Base-by-base conservation (phyloP, 169 alveolate genomes). In the Plasmodium reichenowi region DNA sequence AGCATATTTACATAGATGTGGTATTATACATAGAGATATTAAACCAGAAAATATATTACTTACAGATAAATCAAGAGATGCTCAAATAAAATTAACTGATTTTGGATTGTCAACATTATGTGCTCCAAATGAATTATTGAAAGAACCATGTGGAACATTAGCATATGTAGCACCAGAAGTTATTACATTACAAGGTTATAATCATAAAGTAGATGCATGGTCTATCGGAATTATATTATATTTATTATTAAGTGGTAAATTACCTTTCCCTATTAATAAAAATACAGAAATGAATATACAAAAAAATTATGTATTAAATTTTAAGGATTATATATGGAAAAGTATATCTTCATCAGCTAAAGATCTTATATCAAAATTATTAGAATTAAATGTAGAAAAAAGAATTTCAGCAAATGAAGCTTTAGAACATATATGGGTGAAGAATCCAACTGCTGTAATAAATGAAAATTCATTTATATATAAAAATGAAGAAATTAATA, bases 41-140 rank as follows among this genome's bases (percentile, higher is more conserved):
- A 98, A 98, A 80, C 99, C 99, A 22, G 99, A 98, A 90, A 98
- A 98, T 93, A 95, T 98, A 12, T 94, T 98, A 66, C 93, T 98
- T 72, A 96, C 97, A 54, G 98, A 97, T 71, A 95, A 96, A 73
- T 95, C 97, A n/a, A 96, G 93, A 66, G 96, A 95, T 20, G 97
- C 99, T 17, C 93, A 96, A 38, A 95, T 98, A n/a, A 98, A 97
- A 93, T 93, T 98, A 64, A 97, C 99, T 22, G 99, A 98, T 88
- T 98, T 98, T 86, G 99, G 99, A 0, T 74, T 96, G 15, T 96
- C 98, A 45, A 95, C 97, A 38, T 94, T 96, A 5, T 95, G 97
- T 74, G 95, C 95, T 8, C 97, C 98, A 13, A 93, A 95, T 78
- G 98, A 96, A 83, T 90, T 93, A 43, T 92, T 96, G 54, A 95